A percentile compares a stretch with the other conserved stretches of the same genome.
Evolutionary conservation across 805 yeast genomes (phyloP).

Genomic region (Komagataella kurtzmanii): DNA sequence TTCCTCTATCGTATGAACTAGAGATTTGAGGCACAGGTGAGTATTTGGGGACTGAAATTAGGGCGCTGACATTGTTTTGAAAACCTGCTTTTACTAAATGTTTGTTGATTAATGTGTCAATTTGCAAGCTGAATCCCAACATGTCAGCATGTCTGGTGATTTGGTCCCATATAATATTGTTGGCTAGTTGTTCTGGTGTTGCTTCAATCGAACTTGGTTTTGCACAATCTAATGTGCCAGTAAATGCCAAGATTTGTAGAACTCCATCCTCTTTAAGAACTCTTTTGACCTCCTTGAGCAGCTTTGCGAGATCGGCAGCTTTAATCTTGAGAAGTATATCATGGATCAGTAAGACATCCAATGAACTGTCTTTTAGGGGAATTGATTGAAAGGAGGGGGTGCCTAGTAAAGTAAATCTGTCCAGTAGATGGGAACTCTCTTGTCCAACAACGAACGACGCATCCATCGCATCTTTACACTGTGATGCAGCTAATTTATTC

Average conservation of each 20-base stretch:
- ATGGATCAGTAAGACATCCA: slow-evolving; percentile 14
- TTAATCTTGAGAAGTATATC: slow-evolving; percentile 12
- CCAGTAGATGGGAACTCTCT: slow-evolving; percentile 6
- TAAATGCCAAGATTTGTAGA: slow-evolving; percentile 15
- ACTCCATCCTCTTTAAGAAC: slow-evolving; percentile 17
- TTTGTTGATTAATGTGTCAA: slow-evolving; percentile 10
- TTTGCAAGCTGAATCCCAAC: slow-evolving; percentile 7
- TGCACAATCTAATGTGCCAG: slow-evolving; percentile 5
- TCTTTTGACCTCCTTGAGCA: slow-evolving; percentile 15
- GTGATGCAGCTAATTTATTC: neutral
- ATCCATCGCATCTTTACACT: neutral
- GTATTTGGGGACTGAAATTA: slow-evolving; percentile 14
- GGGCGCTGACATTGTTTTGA: slow-evolving; percentile 10
- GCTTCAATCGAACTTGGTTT: neutral
- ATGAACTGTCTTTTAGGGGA: slow-evolving; percentile 15
- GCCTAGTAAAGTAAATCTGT: slow-evolving; percentile 18
- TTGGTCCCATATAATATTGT: slow-evolving; percentile 10
- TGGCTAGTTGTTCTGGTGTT: slow-evolving; percentile 7
- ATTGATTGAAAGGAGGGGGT: slow-evolving; percentile 10
- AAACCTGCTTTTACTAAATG: slow-evolving; percentile 12
- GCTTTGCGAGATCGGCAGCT: slow-evolving; percentile 7
- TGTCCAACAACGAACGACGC: slow-evolving; percentile 9
- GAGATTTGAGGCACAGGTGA: slow-evolving; percentile 6
- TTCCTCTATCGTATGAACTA: neutral
- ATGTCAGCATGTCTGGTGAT: slow-evolving; percentile 7